These are phyloP conservation scores for Paxillus ammoniavirescens DNA, from an alignment of 768 basidiomycete species.

Conservation along the genomic window DNA sequence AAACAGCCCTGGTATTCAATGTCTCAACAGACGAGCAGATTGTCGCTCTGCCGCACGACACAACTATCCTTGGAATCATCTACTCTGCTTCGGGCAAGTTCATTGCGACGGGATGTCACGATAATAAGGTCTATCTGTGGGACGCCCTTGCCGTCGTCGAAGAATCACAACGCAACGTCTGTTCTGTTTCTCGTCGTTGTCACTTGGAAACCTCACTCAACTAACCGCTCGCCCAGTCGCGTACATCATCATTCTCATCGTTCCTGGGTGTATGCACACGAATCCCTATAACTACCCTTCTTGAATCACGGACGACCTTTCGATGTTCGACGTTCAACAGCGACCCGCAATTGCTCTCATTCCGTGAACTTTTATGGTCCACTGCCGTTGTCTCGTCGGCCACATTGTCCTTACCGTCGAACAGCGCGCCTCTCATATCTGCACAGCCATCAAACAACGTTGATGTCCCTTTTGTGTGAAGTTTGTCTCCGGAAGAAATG, in stretches of 20 bases:
- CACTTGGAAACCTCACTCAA: not conserved
- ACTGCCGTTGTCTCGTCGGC: too few species aligned
- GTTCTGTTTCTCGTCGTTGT: not conserved
- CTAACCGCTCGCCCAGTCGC: not conserved
- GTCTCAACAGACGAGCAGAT: not conserved
- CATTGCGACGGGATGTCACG: not conserved
- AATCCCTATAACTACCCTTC: not conserved
- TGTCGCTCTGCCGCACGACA: not conserved
- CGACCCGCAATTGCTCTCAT: not conserved
- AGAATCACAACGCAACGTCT: not conserved
- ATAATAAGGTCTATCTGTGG: not conserved
- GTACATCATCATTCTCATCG: not conserved
- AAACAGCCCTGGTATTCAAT: not conserved
- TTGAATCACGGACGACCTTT: not conserved
- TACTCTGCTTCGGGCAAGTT: conserved; percentile 2
- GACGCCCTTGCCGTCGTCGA: not conserved
- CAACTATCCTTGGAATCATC: not conserved
- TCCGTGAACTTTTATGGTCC: too few species aligned
- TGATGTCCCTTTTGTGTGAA: too few species aligned
- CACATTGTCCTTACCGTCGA: too few species aligned
- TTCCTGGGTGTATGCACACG: not conserved
- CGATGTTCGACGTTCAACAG: not conserved
- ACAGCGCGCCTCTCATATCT: too few species aligned
- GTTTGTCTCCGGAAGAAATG: too few species aligned
- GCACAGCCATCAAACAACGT: too few species aligned